Evolutionary conservation across 164 flowering plant genomes (phyloP), one percentile per base, ranked within the genome.

Genomic region (Vitis riparia): DNA sequence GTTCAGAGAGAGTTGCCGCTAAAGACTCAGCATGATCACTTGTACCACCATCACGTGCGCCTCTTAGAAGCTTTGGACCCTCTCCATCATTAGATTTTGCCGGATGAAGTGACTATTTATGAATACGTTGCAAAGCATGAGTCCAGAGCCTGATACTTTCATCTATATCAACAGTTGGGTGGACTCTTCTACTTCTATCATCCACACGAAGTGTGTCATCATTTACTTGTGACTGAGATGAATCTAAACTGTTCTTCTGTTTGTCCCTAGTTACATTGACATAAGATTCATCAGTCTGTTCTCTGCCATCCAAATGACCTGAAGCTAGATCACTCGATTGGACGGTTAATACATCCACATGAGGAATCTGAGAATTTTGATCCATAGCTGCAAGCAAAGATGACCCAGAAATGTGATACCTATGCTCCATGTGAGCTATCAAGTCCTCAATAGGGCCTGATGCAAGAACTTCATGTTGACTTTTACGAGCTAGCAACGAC

Each of bases 401-500:
- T 73, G 99, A 91, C 55, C 99, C 99, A 68, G 98, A 96, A 60
- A 96, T 96, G 62, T 98, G 98, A 76, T 96, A 96, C 88, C 99
- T 96, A 82, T 96, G 99, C 78, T 96, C 99, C 65, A 98, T 86
- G 73, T 96, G 99, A 78, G 98, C 97, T 62, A 96, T 96, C 77
- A 93, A 82, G 79, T 96, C 99, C 81, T 96, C 98, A 73, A 96
- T 93, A 29, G 99, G 99, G 52, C 98, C 99, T 57, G 99, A 96
- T 70, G 99, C 97, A 83, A 96, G 94, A 81, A 93, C 82, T 78
- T 96, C 99, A 84, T 96, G 98, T 76, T 96, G 94, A 96, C 99
- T 83, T 73, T 87, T 91, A 50, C 97, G 97, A 74, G 97, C 79
- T 69, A 96, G 79, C 73, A 96, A 79, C 51, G 98, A 96, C 32